Percentiles rank a stretch among this genome's conserved stretches.
Evolutionary conservation across 1,139 yeast species (phyloP).

Genomic region (Hanseniaspora gamundiae): DNA sequence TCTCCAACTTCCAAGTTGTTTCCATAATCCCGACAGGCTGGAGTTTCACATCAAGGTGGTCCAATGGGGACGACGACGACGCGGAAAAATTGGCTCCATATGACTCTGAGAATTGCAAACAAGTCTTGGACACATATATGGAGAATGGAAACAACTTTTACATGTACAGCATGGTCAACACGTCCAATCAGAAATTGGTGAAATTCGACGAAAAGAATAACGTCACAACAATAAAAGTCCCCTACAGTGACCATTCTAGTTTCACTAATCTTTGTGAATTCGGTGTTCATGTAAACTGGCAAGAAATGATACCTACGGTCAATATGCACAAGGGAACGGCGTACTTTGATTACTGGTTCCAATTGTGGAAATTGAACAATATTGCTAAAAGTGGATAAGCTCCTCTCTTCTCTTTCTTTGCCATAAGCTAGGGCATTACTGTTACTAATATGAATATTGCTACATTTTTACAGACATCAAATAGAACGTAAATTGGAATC

Average conservation of each 20-base stretch:
- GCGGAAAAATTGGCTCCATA: slow-evolving; percentile 1
- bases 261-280: slow-evolving; percentile 66
- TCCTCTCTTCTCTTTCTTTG: too few species aligned
- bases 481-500: too few species aligned
- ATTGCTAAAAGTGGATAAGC: too few species aligned
- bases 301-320: slow-evolving; percentile 69
- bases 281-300: slow-evolving; percentile 38
- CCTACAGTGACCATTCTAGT: slow-evolving; percentile 91
- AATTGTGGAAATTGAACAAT: slow-evolving; percentile 32
- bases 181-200: slow-evolving; percentile 3
- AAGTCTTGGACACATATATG: slow-evolving; percentile 3
- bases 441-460: too few species aligned
- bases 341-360: slow-evolving; percentile 37
- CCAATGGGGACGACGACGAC: slow-evolving; percentile 3
- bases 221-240: slow-evolving; percentile 35
- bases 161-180: slow-evolving; percentile 2
- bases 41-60: slow-evolving; percentile 7
- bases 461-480: too few species aligned
- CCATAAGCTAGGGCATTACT: too few species aligned
- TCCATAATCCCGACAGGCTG: slow-evolving; percentile 6
- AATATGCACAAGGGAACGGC: slow-evolving; percentile 15
- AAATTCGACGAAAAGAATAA: slow-evolving; percentile 3
- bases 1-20: slow-evolving; percentile 3
- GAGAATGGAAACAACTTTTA: slow-evolving; percentile 1
- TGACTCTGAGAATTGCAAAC: not conserved